phyloP scores from a whole-genome alignment of 345 rosid species.

The Murraya koenigii region DNA sequence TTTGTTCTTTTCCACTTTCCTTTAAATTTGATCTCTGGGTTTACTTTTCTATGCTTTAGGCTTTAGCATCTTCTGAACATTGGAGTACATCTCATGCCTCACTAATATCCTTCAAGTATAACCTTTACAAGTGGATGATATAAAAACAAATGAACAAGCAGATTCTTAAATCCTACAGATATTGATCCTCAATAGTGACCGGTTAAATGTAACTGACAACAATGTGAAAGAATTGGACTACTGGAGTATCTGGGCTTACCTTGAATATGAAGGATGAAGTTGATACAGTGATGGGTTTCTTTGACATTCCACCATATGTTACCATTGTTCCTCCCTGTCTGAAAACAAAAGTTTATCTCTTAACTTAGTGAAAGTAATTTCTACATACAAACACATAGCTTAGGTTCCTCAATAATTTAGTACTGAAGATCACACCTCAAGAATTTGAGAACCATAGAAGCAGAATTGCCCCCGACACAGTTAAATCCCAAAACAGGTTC shows the following conservation, averaged over 20 bases:
- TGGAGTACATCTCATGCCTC: neutral
- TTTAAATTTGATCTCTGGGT: neutral
- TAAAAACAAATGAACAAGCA: neutral
- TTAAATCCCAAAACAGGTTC: constrained; percentile 84
- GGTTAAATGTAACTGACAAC: neutral
- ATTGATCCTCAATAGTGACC: neutral
- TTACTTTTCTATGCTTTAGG: neutral
- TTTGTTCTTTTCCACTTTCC: neutral
- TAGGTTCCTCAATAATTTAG: constrained; percentile 2
- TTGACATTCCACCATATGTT: constrained; percentile 96
- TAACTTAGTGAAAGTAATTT: neutral
- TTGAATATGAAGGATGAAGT: constrained; percentile 81
- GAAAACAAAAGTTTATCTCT: constrained; percentile 17
- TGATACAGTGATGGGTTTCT: constrained; percentile 71
- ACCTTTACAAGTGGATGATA: neutral
- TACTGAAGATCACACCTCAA: constrained; percentile 40
- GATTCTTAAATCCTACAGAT: neutral
- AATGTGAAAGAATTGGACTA: neutral
- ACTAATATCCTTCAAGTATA: neutral
- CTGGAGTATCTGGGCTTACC: constrained; percentile 28
- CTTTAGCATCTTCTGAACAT: neutral
- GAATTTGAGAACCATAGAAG: constrained; percentile 78
- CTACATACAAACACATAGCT: neutral
- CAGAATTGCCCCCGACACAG: constrained; percentile 84
- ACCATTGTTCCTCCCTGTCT: constrained; percentile 88